Evolutionary conservation across 495 filamentous ascomycete species (phyloP).

Genomic region (Extremus antarcticus): DNA sequence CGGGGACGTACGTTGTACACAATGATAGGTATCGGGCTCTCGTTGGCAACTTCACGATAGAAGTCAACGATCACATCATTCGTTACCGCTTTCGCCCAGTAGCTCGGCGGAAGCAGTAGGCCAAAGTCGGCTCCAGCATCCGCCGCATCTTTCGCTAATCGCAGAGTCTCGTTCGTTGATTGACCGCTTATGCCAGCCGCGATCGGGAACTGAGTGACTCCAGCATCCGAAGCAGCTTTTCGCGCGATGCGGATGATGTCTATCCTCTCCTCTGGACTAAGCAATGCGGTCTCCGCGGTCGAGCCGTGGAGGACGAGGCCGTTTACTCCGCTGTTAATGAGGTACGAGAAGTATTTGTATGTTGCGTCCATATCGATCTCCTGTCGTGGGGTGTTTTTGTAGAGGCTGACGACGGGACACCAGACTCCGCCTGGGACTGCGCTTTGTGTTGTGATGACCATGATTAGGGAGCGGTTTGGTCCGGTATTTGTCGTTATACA

Average conservation of each 20-base stretch:
- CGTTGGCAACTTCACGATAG: slow-evolving; percentile 45
- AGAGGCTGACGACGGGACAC: too few species aligned
- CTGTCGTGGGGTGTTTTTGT: too few species aligned
- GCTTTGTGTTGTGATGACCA: too few species aligned
- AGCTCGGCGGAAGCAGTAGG: slow-evolving; percentile 49
- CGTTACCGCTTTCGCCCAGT: slow-evolving; percentile 50
- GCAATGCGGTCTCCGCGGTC: slow-evolving; percentile 16
- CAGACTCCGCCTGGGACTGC: too few species aligned
- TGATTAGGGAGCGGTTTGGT: too few species aligned
- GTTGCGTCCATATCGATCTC: too few species aligned
- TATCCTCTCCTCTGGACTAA: slow-evolving; percentile 11
- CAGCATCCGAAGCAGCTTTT: neutral
- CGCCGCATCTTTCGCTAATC: slow-evolving; percentile 45
- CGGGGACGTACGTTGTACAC: too few species aligned
- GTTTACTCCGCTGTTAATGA: slow-evolving; percentile 5
- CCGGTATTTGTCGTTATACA: too few species aligned
- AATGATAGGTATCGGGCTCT: slow-evolving; percentile 44
- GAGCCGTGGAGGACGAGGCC: slow-evolving; percentile 14
- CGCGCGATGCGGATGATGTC: slow-evolving; percentile 1
- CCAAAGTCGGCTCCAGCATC: slow-evolving; percentile 47
- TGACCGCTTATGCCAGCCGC: slow-evolving; percentile 40
- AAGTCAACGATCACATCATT: slow-evolving; percentile 47
- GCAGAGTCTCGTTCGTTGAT: slow-evolving; percentile 48
- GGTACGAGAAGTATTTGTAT: slow-evolving; percentile 16
- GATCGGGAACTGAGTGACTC: slow-evolving; percentile 15